Conservation (phyloP, 129 eudicot genomes). For the Pseudognaphalium luteoalbum region DNA sequence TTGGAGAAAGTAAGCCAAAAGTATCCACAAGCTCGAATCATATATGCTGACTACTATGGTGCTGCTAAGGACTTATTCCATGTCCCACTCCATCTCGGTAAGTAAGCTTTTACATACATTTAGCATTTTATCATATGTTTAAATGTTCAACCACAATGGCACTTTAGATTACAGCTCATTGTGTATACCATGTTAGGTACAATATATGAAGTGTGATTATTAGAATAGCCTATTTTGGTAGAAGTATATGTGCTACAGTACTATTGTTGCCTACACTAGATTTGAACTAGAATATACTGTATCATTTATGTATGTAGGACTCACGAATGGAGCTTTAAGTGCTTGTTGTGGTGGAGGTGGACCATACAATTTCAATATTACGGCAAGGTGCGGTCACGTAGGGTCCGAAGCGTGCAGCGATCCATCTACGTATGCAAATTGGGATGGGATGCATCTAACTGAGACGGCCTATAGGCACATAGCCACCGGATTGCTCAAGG, state of each 20-base stretch:
- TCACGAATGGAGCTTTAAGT: constrained; percentile 42
- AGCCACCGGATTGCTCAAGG: constrained; percentile 55
- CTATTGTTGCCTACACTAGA: neutral
- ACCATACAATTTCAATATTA: constrained; percentile 62
- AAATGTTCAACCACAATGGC: neutral
- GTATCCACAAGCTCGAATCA: constrained; percentile 54
- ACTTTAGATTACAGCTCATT: neutral
- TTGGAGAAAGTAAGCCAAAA: constrained; percentile 51
- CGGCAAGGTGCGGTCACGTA: constrained; percentile 70
- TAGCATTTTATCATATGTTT: neutral
- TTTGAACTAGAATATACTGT: neutral
- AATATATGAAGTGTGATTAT: no score
- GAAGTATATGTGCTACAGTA: neutral
- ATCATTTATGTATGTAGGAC: constrained; percentile 38
- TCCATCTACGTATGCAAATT: constrained; percentile 53
- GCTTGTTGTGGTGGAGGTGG: constrained; percentile 93
- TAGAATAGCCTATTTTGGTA: no score
- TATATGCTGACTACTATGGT: constrained; percentile 77
- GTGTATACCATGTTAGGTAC: neutral
- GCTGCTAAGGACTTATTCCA: constrained; percentile 60
- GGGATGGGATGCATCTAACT: constrained; percentile 80
- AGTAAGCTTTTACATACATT: neutral
- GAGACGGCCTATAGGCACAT: constrained; percentile 61
- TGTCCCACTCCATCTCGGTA: constrained; percentile 56
- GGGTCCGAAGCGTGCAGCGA: constrained; percentile 50